Percentiles rank a stretch among this genome's conserved stretches.
Evolutionary conservation across 345 rosid species (phyloP).

Genomic region (Lepidium sativum): DNA sequence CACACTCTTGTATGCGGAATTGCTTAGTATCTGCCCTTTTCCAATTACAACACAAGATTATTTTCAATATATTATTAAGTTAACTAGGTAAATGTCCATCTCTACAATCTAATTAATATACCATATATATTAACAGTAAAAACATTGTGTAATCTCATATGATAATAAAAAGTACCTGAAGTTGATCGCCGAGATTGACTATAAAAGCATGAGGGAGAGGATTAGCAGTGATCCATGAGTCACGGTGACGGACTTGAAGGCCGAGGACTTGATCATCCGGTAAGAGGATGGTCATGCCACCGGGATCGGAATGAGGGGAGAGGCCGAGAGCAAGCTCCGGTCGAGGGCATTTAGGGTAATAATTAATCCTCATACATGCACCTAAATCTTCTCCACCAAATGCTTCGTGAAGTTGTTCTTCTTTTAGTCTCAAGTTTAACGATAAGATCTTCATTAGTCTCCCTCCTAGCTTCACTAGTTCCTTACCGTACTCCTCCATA

Average conservation of each 20-base stretch:
- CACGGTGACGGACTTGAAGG: slow-evolving; percentile 61
- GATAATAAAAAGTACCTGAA: no score
- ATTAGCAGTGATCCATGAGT: slow-evolving; percentile 68
- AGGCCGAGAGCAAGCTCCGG: slow-evolving; percentile 79
- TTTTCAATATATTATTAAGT: no score
- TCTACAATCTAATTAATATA: no score
- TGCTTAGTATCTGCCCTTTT: slow-evolving; percentile 60
- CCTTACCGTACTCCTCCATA: slow-evolving; percentile 60
- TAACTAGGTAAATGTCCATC: no score
- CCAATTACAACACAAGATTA: no score
- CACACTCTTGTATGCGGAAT: slow-evolving; percentile 71
- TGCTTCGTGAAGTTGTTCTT: slow-evolving; percentile 49
- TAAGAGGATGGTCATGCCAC: slow-evolving; percentile 73
- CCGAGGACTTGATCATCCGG: slow-evolving; percentile 69
- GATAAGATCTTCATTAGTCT: slow-evolving; percentile 61
- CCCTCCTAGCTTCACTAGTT: slow-evolving; percentile 46
- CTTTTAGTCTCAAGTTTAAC: slow-evolving; percentile 49
- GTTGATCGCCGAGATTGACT: slow-evolving; percentile 85
- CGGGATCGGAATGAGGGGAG: slow-evolving; percentile 90
- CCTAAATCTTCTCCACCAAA: slow-evolving; percentile 67
- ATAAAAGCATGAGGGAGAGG: slow-evolving; percentile 66
- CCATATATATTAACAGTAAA: no score
- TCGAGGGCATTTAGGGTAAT: slow-evolving; percentile 84
- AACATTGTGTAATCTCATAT: no score
- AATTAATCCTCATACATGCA: slow-evolving; percentile 73